These are phyloP conservation scores for Apiospora rasikravindrae DNA, from an alignment of 2,329 filamentous ascomycete genomes.

Conservation along the genomic window DNA sequence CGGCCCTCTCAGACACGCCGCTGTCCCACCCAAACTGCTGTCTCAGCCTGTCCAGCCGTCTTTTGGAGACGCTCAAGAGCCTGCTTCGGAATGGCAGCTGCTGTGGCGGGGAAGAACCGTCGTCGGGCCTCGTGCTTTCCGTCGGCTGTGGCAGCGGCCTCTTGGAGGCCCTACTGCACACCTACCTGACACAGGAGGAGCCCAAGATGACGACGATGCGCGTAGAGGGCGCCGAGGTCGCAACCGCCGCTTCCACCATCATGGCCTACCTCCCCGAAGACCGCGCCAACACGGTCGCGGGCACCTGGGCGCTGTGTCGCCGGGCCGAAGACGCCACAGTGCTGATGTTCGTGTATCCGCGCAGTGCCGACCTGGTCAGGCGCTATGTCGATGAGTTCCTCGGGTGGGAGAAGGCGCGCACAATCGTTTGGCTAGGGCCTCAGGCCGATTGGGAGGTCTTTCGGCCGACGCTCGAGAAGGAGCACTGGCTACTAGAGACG, in stretches of 20 bases:
- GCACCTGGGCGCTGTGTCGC: constrained; percentile 38
- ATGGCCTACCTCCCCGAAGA: constrained; percentile 27
- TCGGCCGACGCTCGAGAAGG: constrained; percentile 20
- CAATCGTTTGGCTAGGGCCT: constrained; percentile 29
- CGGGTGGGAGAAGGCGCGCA: not conserved
- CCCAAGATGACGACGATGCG: constrained; percentile 8
- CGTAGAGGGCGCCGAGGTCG: constrained; percentile 30
- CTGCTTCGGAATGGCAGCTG: not conserved
- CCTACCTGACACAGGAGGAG: not conserved
- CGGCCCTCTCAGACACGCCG: constrained; percentile 22
- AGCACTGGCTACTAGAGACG: not conserved
- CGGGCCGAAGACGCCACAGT: constrained; percentile 32
- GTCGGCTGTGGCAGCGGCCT: constrained; percentile 31
- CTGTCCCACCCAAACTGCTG: constrained; percentile 28
- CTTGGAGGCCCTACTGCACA: constrained; percentile 27
- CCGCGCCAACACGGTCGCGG: constrained; percentile 34
- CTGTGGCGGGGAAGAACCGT: not conserved
- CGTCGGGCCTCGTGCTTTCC: constrained; percentile 27
- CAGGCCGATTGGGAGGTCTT: constrained; percentile 25
- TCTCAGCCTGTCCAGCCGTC: constrained; percentile 26
- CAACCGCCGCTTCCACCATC: not conserved
- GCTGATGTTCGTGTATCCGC: constrained; percentile 43
- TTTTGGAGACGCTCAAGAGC: constrained; percentile 21
- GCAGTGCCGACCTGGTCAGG: constrained; percentile 35
- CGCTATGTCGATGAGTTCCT: constrained; percentile 31